These are phyloP conservation scores for Millerozyma miso DNA, from an alignment of 805 yeast species.

Conservation along the genomic window DNA sequence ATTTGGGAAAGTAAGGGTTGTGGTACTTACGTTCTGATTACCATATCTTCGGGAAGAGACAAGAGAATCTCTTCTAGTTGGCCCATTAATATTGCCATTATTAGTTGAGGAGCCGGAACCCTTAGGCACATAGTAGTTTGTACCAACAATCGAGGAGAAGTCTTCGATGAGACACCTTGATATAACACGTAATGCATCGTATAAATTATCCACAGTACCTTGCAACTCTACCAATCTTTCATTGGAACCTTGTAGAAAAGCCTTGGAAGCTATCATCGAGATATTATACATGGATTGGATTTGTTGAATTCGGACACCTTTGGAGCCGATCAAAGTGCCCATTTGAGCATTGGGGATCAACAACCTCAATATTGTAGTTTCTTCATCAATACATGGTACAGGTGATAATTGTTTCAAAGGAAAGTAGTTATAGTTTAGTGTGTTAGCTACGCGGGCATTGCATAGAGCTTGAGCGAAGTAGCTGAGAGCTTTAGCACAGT, in stretches of 20 bases:
- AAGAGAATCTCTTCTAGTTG: conserved; percentile 4
- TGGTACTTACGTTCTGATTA: conserved; percentile 17
- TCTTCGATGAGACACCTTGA: conserved; percentile 74
- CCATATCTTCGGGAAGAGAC: not conserved
- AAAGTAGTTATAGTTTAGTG: conserved; percentile 45
- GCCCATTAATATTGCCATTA: conserved; percentile 5
- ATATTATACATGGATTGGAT: conserved; percentile 67
- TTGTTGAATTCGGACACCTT: conserved; percentile 74
- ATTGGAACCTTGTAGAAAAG: conserved; percentile 72
- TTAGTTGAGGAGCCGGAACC: conserved; percentile 6
- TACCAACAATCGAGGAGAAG: conserved; percentile 61
- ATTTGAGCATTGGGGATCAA: conserved; percentile 79
- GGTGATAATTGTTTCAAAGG: conserved; percentile 58
- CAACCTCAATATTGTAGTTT: conserved; percentile 57
- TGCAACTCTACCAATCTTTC: conserved; percentile 87
- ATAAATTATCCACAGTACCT: conserved; percentile 65
- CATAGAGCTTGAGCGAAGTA: conserved; percentile 64
- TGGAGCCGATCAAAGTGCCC: conserved; percentile 85
- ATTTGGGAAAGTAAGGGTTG: conserved; percentile 60
- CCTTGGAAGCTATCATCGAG: conserved; percentile 84
- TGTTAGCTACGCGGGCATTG: conserved; percentile 31
- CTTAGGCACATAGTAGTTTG: conserved; percentile 58
- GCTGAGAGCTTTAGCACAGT: conserved; percentile 65
- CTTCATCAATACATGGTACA: conserved; percentile 47
- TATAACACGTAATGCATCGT: conserved; percentile 52